Evolutionary conservation across 352 stramenopile genomes (phyloP), one percentile per base, ranked within the genome.

Genomic region (Pythium dissimile): DNA sequence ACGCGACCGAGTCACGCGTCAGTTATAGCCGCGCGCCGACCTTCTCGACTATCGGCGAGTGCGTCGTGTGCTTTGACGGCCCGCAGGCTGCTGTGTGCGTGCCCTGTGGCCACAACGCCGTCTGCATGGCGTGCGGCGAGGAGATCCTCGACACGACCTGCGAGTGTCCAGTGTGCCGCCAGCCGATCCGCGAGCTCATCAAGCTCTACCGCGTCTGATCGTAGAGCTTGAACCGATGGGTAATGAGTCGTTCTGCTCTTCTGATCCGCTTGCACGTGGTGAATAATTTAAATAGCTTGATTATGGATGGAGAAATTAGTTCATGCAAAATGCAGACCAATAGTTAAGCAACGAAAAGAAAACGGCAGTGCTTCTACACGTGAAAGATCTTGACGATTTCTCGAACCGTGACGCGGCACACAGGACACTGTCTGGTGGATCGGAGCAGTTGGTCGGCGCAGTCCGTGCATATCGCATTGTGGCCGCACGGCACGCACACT

Each of bases 401-500:
- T 16, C 83, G 80, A 43, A 95, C 79, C 24, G 71, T 57, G 27
- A 75, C 73, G 35, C 86, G 86, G 13, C 84, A 95, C 51, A 95
- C 84, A 4, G 86, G 83, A 23, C 86, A 95, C 16, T 80, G 51
- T 8, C 70, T 70, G 16, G 76, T 85, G 3, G 78, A 84, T 32
- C 77, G 66, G 37, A 92, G 45, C 27, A 95, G 64, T 42, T 89
- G 74, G 15, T 77, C 61, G 0, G 85, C 85, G 48, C 86, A 95
- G 58, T 76, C 60, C 78, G 88, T 89, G 52, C 86, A 95, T 44
- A 93, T 79, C n/a, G 86, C 86, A 41, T 93, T 89, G 71, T 95
- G 86, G 37, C 86, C 86, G 21, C 86, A 95, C 0, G 86, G 86
- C 18, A 95, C 82, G 34, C 84, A 93, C 5, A 94, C 84, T 0